These are phyloP conservation scores for Globisporangium perplexum DNA, from an alignment of 352 stramenopile genomes.

Conservation along the genomic window DNA sequence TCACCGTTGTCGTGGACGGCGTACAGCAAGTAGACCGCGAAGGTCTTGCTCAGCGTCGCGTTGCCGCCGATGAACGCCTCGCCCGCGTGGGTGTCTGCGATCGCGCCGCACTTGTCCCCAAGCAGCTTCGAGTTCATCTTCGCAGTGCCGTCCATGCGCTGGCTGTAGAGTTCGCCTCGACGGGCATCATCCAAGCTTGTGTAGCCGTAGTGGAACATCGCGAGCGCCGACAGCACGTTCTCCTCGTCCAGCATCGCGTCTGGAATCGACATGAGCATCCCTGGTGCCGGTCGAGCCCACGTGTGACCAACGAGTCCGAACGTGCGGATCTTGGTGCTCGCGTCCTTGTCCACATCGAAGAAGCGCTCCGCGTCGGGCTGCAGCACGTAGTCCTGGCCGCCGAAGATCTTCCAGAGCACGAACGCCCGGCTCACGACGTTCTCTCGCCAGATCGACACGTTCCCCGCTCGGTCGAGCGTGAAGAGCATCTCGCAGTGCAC, in stretches of 20 bases:
- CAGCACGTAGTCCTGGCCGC: slow-evolving; percentile 24
- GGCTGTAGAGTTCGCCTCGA: slow-evolving; percentile 48
- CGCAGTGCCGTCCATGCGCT: slow-evolving; percentile 53
- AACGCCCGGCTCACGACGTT: slow-evolving; percentile 48
- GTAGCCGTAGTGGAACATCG: slow-evolving; percentile 68
- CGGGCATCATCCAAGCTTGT: slow-evolving; percentile 48
- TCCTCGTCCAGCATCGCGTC: slow-evolving; percentile 59
- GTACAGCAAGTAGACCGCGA: slow-evolving; percentile 61
- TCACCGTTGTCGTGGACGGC: slow-evolving; percentile 64
- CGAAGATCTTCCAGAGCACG: slow-evolving; percentile 61
- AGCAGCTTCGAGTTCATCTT: slow-evolving; percentile 67
- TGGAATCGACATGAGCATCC: slow-evolving; percentile 18
- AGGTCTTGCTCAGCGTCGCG: slow-evolving; percentile 46
- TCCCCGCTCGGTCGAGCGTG: slow-evolving; percentile 53
- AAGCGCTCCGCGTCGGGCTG: slow-evolving; percentile 16
- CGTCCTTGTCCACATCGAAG: slow-evolving; percentile 7
- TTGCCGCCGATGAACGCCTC: slow-evolving; percentile 66
- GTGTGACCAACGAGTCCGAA: slow-evolving; percentile 27
- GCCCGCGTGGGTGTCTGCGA: slow-evolving; percentile 60
- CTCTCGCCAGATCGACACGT: slow-evolving; percentile 75
- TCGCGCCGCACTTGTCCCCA: slow-evolving; percentile 35
- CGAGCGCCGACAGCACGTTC: slow-evolving; percentile 66
- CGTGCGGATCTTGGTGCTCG: slow-evolving; percentile 5
- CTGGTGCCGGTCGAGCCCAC: slow-evolving; percentile 20
- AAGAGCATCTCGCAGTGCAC: slow-evolving; percentile 58